A percentile compares a stretch with the other conserved stretches of the same genome.
phyloP scores from a whole-genome alignment of 2,329 filamentous ascomycete genomes.

The Microdochium trichocladiopsis region DNA sequence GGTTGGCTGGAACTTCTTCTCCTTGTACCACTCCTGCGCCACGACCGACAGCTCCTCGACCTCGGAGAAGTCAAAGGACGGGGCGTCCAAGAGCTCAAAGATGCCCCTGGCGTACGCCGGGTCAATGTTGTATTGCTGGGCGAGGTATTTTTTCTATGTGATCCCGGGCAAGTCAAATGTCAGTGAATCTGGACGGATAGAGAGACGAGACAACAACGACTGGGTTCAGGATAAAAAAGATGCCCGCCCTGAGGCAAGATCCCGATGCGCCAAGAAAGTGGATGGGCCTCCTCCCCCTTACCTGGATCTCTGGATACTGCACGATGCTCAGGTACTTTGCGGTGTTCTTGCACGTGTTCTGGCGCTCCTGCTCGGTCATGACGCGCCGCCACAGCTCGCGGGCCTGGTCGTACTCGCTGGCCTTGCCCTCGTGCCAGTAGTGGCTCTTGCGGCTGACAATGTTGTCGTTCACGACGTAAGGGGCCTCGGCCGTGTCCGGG shows the following conservation, averaged over 20 bases:
- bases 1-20: conserved; percentile 33
- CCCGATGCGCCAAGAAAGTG: too few relatives aligned
- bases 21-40: conserved; percentile 37
- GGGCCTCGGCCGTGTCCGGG: conserved; percentile 40
- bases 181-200: neutral
- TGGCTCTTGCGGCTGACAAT: conserved; percentile 43
- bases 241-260: too few relatives aligned
- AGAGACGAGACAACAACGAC: neutral
- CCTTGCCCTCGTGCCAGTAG: conserved; percentile 46
- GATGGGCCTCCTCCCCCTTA: too few relatives aligned
- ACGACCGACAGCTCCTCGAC: conserved; percentile 34
- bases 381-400: conserved; percentile 38
- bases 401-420: conserved; percentile 43
- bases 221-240: too few relatives aligned
- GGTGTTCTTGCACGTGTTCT: conserved; percentile 41
- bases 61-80: conserved; percentile 34
- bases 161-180: neutral
- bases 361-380: conserved; percentile 34
- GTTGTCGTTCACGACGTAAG: conserved; percentile 40
- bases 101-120: conserved; percentile 37
- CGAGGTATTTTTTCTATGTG: conserved; percentile 36
- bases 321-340: conserved; percentile 35
- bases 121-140: conserved; percentile 42
- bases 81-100: conserved; percentile 34
- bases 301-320: conserved; percentile 33